Evolutionary conservation across 1,284 basidiomycete genomes (phyloP), one percentile per base, ranked within the genome.

Genomic region (Sporisorium iseilematis-ciliati): DNA sequence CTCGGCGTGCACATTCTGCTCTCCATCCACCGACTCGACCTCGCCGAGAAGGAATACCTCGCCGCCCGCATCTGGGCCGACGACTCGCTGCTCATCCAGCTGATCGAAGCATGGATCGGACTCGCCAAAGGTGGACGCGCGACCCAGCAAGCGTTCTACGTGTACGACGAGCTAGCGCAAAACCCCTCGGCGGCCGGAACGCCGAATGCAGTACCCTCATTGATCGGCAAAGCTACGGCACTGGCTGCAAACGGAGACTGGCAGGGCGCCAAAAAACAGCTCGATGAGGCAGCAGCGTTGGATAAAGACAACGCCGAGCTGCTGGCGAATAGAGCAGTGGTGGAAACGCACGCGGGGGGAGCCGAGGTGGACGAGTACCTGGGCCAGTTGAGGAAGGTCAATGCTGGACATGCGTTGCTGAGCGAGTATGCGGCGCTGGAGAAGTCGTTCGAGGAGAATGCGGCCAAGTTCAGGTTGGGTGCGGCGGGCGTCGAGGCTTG

Each of bases 111-210:
- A 2, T 82, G 80, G 80, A 71, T 85, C 20, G 83, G 82, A 5
- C 67, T 85, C 2, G 68, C 70, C 40, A 68, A 72, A 26, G 83
- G 83, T 18, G 83, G 83, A 0, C 60, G 82, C 0, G 35, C 75
- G n/a, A 78, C 82, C 2, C 83, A 85, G 40, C 83, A 85, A 52
- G 82, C 83, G 1, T 85, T 79, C 65, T 85, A 85, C 53, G 82
- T 85, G 4, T 85, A 81, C 62, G 83, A 85, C 49, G 83, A 85
- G 65, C 55, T 85, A 21, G 80, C 81, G n/a, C 81, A 82, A 55
- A 81, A 78, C 53, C 80, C 81, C 0, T 33, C 38, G 8, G 59
- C 71, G 1, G 71, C 73, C 0, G 70, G 75, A 1, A 75, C 76
- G 10, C 21, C 52, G 33, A 76, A 77, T 29, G 61, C 69, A 12